Evolutionary conservation across 345 rosid genomes (phyloP), one percentile per base, ranked within the genome.

Genomic region (Camelina sativa): DNA sequence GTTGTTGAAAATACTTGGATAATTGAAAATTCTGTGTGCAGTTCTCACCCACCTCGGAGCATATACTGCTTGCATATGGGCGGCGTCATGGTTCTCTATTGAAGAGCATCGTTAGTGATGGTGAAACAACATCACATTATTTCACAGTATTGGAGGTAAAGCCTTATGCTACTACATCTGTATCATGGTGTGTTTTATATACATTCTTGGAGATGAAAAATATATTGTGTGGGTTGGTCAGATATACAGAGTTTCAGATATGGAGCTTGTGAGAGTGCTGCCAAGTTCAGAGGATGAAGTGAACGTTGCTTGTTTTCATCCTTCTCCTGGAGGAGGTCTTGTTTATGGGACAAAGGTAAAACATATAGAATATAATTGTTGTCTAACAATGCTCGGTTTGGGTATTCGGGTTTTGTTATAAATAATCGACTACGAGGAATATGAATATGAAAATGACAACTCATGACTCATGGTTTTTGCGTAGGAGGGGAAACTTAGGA

Each of bases 211-310:
- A 30, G 12, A 30, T 56, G 8, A 15, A 56, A 56, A 2, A 56
- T 9, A 51, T 2, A 9, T 2, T 7, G 8, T 41, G 32, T 55
- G 19, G 34, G 12, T 12, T 2, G 16, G 68, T 67, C 82, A 92
- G 95, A 82, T 92, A 8, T 90, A 87, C 69, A 85, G 93, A 84
- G 92, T 92, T 78, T 89, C 91, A 30, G 92, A 88, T 79, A 92
- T 92, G 97, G 88, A 88, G 74, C 89, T 92, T 34, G 93, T 89
- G 56, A 86, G 88, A 85, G 93, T 89, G 69, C 93, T 89, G 69
- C 93, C 96, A 19, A 92, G 93, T 62, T 88, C 87, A 37, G 97
- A 92, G 72, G 97, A 91, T 82, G 97, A 91, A 86, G 95, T 91
- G 62, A 89, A 89, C 76, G 93, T 91, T 40, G 97, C 95, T 47